Evolutionary conservation across 305 asterid genomes (phyloP), one percentile per base, ranked within the genome.

Genomic region (Fraxinus sp.): DNA sequence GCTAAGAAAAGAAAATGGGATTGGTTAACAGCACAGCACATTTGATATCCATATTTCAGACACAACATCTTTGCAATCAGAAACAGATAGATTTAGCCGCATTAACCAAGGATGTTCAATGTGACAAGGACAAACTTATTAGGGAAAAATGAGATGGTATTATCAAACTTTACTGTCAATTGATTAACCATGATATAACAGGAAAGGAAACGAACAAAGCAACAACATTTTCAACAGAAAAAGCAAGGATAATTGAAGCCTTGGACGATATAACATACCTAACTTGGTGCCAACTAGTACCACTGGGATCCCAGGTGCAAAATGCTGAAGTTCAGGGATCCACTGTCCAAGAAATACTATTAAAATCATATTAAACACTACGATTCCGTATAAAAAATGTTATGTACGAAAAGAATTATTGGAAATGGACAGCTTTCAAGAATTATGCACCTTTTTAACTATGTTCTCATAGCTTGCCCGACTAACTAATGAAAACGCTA

Each of bases 311-410:
- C 98, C 99, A 10, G 99, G 98, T 76, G 98, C 95, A 87, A 89
- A 93, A 86, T 95, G 99, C 89, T 94, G 94, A 84, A 95, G 98
- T 87, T 95, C 98, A 32, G 99, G 99, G 86, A 95, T 95, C 98
- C 99, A 95, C 99, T 95, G 97, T 87, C 76, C 79, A 86, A 84
- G 9, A 86, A 85, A 82, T 35, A n/a, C 82, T 49, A 74, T 78
- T 71, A 82, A 84, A 81, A 83, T 74, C 55, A 41, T 26, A 81
- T 79, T 62, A 64, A 79, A 84, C 30, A 35, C 13, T 10, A 73
- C 36, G 9, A 57, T 57, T 5, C 18, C 30, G 71, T 52, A 49
- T 18, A 2, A 57, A 57, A 18, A 5, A n/a, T 26, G 81, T 71
- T 41, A 2, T 68, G 81, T 5, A 80, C 4, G n/a, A 78, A 86